Conservation (phyloP, 2,329 filamentous ascomycete genomes). For the Neopestalotiopsis sp. region DNA sequence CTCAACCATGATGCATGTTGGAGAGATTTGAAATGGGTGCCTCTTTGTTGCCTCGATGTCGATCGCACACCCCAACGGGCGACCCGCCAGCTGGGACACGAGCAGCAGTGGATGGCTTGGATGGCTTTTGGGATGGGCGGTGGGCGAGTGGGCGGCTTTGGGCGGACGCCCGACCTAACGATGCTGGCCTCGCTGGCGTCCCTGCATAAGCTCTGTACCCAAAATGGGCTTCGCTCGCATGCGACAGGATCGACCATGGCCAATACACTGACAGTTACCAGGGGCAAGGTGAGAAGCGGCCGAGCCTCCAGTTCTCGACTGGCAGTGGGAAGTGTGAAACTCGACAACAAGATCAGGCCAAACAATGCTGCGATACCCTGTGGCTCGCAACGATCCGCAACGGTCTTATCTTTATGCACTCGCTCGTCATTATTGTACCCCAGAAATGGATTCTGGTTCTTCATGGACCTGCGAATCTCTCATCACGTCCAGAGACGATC, state of each 20-base stretch:
- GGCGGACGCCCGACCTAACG: neutral
- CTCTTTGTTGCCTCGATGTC: neutral
- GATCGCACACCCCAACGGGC: neutral
- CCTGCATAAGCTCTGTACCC: constrained; percentile 1
- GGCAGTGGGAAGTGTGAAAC: neutral
- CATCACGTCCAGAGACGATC: neutral
- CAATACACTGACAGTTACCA: constrained; percentile 14
- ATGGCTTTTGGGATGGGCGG: neutral
- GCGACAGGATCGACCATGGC: constrained; percentile 14
- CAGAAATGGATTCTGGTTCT: neutral
- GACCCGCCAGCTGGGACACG: neutral
- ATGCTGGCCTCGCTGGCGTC: neutral
- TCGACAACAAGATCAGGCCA: constrained; percentile 10
- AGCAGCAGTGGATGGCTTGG: neutral
- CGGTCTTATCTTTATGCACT: neutral
- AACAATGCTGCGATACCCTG: neutral
- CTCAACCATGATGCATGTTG: neutral
- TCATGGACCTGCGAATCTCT: neutral
- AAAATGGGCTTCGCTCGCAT: constrained; percentile 1
- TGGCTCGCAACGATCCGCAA: neutral
- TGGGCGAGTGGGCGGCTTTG: neutral
- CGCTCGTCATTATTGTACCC: neutral
- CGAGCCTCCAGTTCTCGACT: neutral
- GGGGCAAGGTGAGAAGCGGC: neutral
- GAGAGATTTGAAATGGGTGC: constrained; percentile 1